Evolutionary conservation across 2,329 filamentous ascomycete species (phyloP), one percentile per base, ranked within the genome.

Genomic region (Lachnellula suecica): DNA sequence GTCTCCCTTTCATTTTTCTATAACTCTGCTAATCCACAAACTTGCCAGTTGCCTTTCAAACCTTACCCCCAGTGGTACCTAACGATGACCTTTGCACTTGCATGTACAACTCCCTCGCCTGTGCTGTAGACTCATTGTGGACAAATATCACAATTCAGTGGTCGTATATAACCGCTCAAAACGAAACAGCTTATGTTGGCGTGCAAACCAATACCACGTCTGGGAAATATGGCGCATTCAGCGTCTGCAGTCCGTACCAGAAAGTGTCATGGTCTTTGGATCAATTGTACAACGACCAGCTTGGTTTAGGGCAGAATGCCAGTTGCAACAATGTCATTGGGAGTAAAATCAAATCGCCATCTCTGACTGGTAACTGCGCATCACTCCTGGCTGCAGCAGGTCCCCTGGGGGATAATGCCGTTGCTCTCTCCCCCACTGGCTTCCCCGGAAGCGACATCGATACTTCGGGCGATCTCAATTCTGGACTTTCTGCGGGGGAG

Each of bases 51-150:
- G 86, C 89, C 47, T 77, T 79, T 58, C 75, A 48, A 29, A 54
- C 43, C 23, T 88, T 97, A 27, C 93, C 93, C 17, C 91, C 91
- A 15, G n/a, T n/a, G n/a, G 81, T 80, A 6, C 90, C 91, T 54
- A 89, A 96, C 74, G 66, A 80, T 44, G 66, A 81, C 43, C 84
- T 95, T 43, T 97, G 93, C 79, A 70, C 77, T 52, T 97, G 93
- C 82, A 95, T 96, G 88, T 79, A 81, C 70, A 75, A 81, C 60
- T 82, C 82, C 46, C 74, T 94, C 49, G 73, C 74, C 54, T 97
- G 93, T 74, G 79, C 52, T 74, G 79, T 40, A 70, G 77, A 44
- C 68, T 71, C 63, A 73, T 89, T 24, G 83, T 45, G 73, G 82
- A 52, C 85, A 83, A 64, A 81, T 79, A 47, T 73, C 79, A 22